Base-by-base conservation (phyloP, 176 grass and related monocot genomes). In the Pharus latifolius region DNA sequence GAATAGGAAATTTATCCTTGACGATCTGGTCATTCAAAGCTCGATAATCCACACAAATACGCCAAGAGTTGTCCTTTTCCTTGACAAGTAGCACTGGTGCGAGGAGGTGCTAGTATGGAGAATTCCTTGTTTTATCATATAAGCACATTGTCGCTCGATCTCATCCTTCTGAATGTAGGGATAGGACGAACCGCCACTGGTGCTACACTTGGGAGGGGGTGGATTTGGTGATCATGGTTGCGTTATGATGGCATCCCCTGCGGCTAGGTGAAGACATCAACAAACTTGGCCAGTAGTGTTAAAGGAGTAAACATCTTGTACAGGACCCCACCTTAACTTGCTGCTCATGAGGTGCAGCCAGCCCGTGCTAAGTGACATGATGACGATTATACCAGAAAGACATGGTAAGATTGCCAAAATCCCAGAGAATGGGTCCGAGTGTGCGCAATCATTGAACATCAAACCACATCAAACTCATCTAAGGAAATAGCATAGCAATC, bases 201-300 rank as follows among this genome's bases (percentile, higher is more conserved):
- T 7, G 58, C 4, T 0, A 3, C 4, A 1, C 2, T 1, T 0
- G 29, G 30, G 0, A 34, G 6, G 3, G 51, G 6, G 2, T 1
- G 5, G 11, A 24, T 35, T n/a, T 0, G 12, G 3, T 68, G 46
- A 6, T 68, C 29, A 1, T 11, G 5, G 1, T 13, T 1, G 9
- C 9, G 58, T 0, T 4, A 3, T 0, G 1, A 26, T 0, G 63
- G 63, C 9, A 20, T 5, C 0, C 23, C 2, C 8, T 7, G 1
- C 3, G 19, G 30, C 18, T 16, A 0, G 29, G 12, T 4, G 2
- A 69, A 51, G 29, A 69, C 2, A 6, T 9, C 0, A 0, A 13
- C 11, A 8, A 35, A 51, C 18, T 44, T 24, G 5, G 7, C 61
- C 12, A 44, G 45, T 2, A 49, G 63, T 0, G 8, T 5, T 2